Conservation (phyloP, 352 stramenopile genomes). For the Phytophthora quininea region DNA sequence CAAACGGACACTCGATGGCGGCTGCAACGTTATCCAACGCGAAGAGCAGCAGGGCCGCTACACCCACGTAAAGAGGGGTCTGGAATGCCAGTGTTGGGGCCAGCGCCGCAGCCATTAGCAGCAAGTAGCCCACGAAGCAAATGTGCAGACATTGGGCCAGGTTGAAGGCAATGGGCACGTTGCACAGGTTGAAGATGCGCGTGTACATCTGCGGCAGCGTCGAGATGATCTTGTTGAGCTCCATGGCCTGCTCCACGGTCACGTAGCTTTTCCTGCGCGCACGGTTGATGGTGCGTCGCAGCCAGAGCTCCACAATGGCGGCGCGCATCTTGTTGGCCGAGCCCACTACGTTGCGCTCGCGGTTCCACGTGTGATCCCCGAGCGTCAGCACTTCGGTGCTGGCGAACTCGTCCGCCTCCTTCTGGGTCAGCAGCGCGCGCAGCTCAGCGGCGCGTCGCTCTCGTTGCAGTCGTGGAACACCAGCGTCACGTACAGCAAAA, state of each 20-base stretch:
- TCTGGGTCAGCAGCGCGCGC: slow-evolving; percentile 46
- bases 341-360: slow-evolving; percentile 47
- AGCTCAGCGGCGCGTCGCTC: slow-evolving; percentile 46
- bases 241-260: slow-evolving; percentile 47
- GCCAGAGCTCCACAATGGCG: slow-evolving; percentile 63
- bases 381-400: slow-evolving; percentile 45
- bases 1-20: slow-evolving; percentile 61
- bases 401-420: slow-evolving; percentile 46
- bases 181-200: slow-evolving; percentile 54
- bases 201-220: slow-evolving; percentile 58
- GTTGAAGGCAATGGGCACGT: slow-evolving; percentile 54
- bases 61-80: slow-evolving; percentile 36
- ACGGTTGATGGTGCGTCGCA: slow-evolving; percentile 50
- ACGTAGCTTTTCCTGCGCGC: slow-evolving; percentile 49
- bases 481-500: slow-evolving; percentile 59
- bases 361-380: slow-evolving; percentile 52
- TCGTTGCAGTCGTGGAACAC: slow-evolving; percentile 65
- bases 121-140: slow-evolving; percentile 49
- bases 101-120: slow-evolving; percentile 37
- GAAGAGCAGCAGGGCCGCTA: slow-evolving; percentile 57
- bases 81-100: slow-evolving; percentile 25
- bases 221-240: slow-evolving; percentile 57
- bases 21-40: slow-evolving; percentile 49
- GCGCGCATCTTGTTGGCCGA: slow-evolving; percentile 58
- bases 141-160: slow-evolving; percentile 50